phyloP scores from a whole-genome alignment of 2,329 filamentous ascomycete species.

The Trichophyton verrucosum region DNA sequence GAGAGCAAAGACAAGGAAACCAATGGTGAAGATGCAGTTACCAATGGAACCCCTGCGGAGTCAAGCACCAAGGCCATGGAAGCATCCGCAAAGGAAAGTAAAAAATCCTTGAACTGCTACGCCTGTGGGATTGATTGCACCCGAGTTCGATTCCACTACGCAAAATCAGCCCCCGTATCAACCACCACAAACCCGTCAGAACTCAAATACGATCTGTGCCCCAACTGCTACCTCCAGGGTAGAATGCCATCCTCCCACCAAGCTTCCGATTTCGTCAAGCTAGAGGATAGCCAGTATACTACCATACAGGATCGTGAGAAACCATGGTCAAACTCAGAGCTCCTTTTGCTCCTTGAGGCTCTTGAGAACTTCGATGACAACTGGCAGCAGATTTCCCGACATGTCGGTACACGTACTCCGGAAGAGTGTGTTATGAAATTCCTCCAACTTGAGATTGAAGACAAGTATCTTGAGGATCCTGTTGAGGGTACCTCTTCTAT shows the following conservation, averaged over 20 bases:
- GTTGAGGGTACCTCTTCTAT: conserved; percentile 48
- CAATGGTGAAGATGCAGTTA: conserved; percentile 61
- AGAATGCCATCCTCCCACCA: conserved; percentile 69
- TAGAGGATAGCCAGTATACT: conserved; percentile 77
- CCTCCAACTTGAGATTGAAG: conserved; percentile 89
- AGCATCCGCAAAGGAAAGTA: conserved; percentile 48
- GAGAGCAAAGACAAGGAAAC: conserved; percentile 49
- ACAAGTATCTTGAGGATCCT: conserved; percentile 85
- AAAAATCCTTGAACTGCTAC: conserved; percentile 64
- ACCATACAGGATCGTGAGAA: conserved; percentile 69
- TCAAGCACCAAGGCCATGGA: conserved; percentile 54
- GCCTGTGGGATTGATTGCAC: conserved; percentile 88
- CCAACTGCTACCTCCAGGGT: conserved; percentile 76
- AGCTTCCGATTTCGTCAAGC: conserved; percentile 70
- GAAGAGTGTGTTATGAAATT: conserved; percentile 98
- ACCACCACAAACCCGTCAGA: conserved; percentile 43
- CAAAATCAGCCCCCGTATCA: conserved; percentile 49
- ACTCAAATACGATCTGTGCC: conserved; percentile 76
- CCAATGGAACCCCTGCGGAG: conserved; percentile 48
- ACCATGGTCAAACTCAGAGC: conserved; percentile 82
- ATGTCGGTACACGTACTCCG: conserved; percentile 79
- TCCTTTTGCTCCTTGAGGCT: conserved; percentile 77
- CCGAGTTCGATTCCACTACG: conserved; percentile 55
- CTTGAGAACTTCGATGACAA: conserved; percentile 90
- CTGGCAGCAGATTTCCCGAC: conserved; percentile 84